phyloP scores from a whole-genome alignment of 73 alveolate species.

The Symbiodinium natans region DNA sequence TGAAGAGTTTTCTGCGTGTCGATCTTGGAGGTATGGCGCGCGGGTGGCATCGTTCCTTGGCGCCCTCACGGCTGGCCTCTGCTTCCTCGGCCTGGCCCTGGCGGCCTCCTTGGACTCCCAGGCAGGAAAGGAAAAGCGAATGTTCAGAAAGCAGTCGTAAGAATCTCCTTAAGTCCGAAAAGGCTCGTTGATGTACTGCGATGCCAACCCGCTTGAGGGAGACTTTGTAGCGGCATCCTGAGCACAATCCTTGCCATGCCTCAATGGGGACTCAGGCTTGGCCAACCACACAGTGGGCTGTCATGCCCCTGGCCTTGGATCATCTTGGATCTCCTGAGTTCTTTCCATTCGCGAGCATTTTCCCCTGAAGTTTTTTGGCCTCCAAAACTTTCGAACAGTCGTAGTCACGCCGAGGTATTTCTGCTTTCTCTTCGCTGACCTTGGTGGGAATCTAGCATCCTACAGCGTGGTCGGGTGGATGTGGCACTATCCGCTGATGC shows the following conservation, averaged over 20 bases:
- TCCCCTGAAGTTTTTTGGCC: no score
- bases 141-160: no score
- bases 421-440: constrained; percentile 36
- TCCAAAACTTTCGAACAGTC: no score
- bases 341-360: no score
- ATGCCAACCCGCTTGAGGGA: no score
- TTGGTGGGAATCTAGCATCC: constrained; percentile 56
- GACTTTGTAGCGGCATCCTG: no score
- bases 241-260: no score
- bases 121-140: no score
- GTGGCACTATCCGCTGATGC: constrained; percentile 75
- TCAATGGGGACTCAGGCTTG: constrained; percentile 10
- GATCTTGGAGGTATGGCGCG: background rate
- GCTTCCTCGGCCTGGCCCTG: background rate
- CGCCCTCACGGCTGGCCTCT: background rate
- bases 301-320: constrained; percentile 11
- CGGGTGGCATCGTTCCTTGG: background rate
- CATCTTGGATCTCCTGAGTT: no score
- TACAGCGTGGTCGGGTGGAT: constrained; percentile 33
- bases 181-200: no score
- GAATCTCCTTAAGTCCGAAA: no score
- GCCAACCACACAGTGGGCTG: constrained; percentile 26
- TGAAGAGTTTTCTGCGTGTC: no score
- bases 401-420: background rate
- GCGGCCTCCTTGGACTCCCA: background rate